phyloP scores from a whole-genome alignment of 1,139 yeast genomes.

The Pichia sp. region DNA sequence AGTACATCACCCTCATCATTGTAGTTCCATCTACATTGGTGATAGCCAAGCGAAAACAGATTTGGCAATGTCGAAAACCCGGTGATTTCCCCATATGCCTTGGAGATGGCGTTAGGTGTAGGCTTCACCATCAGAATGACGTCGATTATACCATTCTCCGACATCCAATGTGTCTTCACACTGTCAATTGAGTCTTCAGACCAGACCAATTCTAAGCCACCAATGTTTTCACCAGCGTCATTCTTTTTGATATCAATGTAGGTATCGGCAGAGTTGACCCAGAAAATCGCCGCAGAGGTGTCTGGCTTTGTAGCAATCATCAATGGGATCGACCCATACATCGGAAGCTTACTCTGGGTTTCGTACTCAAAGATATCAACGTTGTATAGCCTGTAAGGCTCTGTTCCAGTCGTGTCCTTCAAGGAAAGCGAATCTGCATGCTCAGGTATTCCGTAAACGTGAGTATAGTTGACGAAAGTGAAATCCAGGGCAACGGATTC shows the following conservation, averaged over 20 bases:
- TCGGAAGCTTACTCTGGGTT: conserved; percentile 72
- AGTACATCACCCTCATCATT: conserved; percentile 82
- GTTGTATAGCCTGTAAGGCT: conserved; percentile 82
- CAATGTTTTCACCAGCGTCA: conserved; percentile 4
- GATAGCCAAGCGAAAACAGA: conserved; percentile 79
- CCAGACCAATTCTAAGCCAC: conserved; percentile 15
- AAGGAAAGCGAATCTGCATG: conserved; percentile 80
- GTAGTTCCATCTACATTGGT: conserved; percentile 97
- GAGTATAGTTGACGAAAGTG: conserved; percentile 51
- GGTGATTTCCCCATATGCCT: conserved; percentile 64
- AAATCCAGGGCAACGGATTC: conserved; percentile 84
- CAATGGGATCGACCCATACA: conserved; percentile 94
- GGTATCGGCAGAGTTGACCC: conserved; percentile 94
- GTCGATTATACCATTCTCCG: conserved; percentile 84
- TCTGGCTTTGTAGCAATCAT: conserved; percentile 64
- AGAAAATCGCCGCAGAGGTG: conserved; percentile 70
- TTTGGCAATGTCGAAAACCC: conserved; percentile 76
- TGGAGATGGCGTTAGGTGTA: conserved; percentile 55
- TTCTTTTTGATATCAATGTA: conserved; percentile 64
- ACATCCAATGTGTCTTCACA: conserved; percentile 78
- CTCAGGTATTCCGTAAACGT: conserved; percentile 91
- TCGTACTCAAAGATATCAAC: conserved; percentile 96
- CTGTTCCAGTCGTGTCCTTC: conserved; percentile 55
- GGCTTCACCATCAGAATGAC: conserved; percentile 64
- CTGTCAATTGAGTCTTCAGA: conserved; percentile 11